Evolutionary conservation across 139 green algal genomes (phyloP).

Genomic region (Chlorella sp.): DNA sequence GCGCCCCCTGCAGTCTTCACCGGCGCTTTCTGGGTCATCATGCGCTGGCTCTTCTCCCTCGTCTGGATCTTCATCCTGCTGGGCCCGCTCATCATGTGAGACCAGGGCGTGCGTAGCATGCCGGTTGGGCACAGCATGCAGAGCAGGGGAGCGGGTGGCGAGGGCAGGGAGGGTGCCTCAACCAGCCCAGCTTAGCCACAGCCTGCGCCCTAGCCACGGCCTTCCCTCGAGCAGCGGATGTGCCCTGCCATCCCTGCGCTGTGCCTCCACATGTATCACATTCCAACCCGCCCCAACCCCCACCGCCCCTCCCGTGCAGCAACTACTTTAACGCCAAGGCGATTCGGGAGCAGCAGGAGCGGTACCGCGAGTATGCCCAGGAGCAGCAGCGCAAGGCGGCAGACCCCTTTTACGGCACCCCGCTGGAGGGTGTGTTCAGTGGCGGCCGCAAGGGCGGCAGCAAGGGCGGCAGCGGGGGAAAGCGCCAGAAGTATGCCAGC

Average conservation of each 20-base stretch:
- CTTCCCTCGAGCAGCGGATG: too few relatives aligned
- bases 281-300: not conserved
- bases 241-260: not conserved
- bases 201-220: too few relatives aligned
- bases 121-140: not conserved
- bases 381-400: slow-evolving; percentile 21
- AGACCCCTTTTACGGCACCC: slow-evolving; percentile 24
- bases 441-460: not conserved
- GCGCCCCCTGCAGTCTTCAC: slow-evolving; percentile 12
- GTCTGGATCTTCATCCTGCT: slow-evolving; percentile 21
- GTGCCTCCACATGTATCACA: not conserved
- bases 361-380: slow-evolving; percentile 23
- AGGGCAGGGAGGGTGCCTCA: too few relatives aligned
- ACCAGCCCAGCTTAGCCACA: not conserved
- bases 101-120: not conserved
- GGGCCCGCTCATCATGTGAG: slow-evolving; percentile 23
- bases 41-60: slow-evolving; percentile 20
- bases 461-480: not conserved
- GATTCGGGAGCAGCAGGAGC: slow-evolving; percentile 24
- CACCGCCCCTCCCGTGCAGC: not conserved
- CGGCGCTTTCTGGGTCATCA: slow-evolving; percentile 28
- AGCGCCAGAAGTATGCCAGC: not conserved
- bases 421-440: slow-evolving; percentile 2
- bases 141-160: not conserved
- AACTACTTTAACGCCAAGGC: slow-evolving; percentile 26